phyloP scores from a whole-genome alignment of 2,329 filamentous ascomycete genomes.

The Alternaria solani region DNA sequence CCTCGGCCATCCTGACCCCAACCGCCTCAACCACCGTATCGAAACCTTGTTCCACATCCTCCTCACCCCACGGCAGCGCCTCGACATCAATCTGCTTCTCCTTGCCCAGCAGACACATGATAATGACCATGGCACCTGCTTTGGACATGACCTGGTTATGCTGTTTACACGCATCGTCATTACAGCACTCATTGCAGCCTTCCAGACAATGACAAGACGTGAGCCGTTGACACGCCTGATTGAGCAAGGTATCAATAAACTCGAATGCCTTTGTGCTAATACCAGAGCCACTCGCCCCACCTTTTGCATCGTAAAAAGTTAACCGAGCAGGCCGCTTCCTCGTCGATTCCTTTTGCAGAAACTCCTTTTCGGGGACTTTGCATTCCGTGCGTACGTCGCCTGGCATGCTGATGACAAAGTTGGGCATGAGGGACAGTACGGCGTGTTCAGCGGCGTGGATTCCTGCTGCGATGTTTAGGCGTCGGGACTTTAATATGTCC shows the following conservation, averaged over 20 bases:
- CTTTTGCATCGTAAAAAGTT: slow-evolving; percentile 95
- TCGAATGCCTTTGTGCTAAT: slow-evolving; percentile 95
- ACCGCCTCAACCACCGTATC: slow-evolving; percentile 83
- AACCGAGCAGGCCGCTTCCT: slow-evolving; percentile 87
- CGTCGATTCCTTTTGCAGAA: slow-evolving; percentile 71
- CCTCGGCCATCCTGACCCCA: slow-evolving; percentile 63
- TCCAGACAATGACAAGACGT: slow-evolving; percentile 77
- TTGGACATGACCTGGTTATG: slow-evolving; percentile 94
- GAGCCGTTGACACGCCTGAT: slow-evolving; percentile 78
- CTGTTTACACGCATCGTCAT: slow-evolving; percentile 82
- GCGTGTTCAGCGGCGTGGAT: slow-evolving; percentile 97
- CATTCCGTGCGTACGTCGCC: slow-evolving; percentile 95
- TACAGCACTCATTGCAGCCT: slow-evolving; percentile 91
- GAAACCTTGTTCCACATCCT: slow-evolving; percentile 72
- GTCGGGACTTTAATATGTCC: slow-evolving; percentile 75
- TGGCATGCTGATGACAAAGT: slow-evolving; percentile 87
- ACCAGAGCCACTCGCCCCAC: slow-evolving; percentile 81
- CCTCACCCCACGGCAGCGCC: slow-evolving; percentile 83
- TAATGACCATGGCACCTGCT: slow-evolving; percentile 80
- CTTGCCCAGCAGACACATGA: slow-evolving; percentile 76
- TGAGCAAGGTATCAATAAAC: slow-evolving; percentile 80
- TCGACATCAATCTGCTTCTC: slow-evolving; percentile 83
- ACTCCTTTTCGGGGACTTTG: slow-evolving; percentile 88
- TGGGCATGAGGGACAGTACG: slow-evolving; percentile 84
- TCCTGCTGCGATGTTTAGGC: slow-evolving; percentile 82